Percentiles rank a stretch among this genome's conserved stretches.
Conservation (phyloP, 2,329 filamentous ascomycete species). For the Colletotrichum falcatum region DNA sequence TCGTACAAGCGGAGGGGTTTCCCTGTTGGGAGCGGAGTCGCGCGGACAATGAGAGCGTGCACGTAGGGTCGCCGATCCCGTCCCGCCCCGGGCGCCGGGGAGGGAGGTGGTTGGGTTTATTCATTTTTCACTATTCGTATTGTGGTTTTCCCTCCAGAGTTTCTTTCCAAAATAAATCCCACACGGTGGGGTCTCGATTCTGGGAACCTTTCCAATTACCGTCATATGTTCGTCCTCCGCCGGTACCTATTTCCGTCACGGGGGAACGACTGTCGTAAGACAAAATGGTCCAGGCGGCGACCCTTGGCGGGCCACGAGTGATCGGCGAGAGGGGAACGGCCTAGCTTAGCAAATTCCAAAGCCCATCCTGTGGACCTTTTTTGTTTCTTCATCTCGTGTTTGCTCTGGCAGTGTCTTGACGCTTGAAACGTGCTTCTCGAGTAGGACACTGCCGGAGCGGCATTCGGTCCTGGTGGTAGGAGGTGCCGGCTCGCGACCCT, state of each 20-base stretch:
- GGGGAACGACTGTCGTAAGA: neutral
- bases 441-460: neutral
- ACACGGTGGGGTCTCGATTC: neutral
- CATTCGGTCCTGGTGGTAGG: neutral
- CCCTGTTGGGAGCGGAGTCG: too few relatives aligned
- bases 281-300: neutral
- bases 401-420: neutral
- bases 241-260: neutral
- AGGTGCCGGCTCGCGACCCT: neutral
- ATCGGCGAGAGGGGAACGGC: neutral
- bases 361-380: neutral
- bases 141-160: neutral
- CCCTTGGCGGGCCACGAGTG: slow-evolving; percentile 1
- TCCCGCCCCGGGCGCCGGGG: neutral
- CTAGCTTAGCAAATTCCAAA: neutral
- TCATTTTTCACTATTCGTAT: too few relatives aligned
- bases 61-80: neutral
- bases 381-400: neutral
- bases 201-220: too few relatives aligned
- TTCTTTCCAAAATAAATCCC: neutral
- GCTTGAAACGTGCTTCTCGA: neutral
- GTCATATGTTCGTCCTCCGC: too few relatives aligned
- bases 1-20: neutral
- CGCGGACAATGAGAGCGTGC: neutral
- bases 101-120: neutral